A percentile compares a stretch with the other conserved stretches of the same genome.
Conservation (phyloP, 148 eudicot genomes). For the Cornus controversa region DNA sequence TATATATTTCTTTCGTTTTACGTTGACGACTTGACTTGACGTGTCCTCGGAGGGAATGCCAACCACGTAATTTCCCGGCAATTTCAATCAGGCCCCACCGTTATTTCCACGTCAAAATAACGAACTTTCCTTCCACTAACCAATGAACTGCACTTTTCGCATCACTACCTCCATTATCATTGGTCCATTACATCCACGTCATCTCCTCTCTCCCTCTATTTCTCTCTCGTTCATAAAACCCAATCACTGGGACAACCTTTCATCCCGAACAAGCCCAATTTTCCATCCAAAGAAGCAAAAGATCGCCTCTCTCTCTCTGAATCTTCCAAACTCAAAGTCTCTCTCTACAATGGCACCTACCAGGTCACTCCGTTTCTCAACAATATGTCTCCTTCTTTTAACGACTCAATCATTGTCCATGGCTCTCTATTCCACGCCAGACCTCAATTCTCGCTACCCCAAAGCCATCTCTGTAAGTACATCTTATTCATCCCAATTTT, state of each 20-base stretch:
- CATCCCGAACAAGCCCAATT: not conserved
- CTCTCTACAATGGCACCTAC: not conserved
- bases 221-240: not conserved
- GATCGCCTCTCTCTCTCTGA: not conserved
- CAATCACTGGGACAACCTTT: not conserved
- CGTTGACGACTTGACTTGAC: not conserved
- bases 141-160: slow-evolving; percentile 12
- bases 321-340: not conserved
- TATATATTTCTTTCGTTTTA: too few relatives aligned
- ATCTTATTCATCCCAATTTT: not conserved
- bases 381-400: not conserved
- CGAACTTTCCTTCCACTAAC: not conserved
- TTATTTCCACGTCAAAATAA: not conserved
- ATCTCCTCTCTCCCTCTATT: slow-evolving; percentile 14
- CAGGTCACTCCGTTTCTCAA: not conserved
- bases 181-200: slow-evolving; percentile 35
- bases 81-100: not conserved
- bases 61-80: not conserved
- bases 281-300: not conserved
- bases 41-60: not conserved
- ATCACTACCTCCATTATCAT: slow-evolving; percentile 16
- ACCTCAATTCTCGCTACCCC: slow-evolving; percentile 36
- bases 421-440: slow-evolving; percentile 39
- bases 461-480: slow-evolving; percentile 59
- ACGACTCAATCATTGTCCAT: slow-evolving; percentile 19